These are phyloP conservation scores for Chondrus crispus DNA, from an alignment of 23 red algal genomes.

Conservation along the genomic window DNA sequence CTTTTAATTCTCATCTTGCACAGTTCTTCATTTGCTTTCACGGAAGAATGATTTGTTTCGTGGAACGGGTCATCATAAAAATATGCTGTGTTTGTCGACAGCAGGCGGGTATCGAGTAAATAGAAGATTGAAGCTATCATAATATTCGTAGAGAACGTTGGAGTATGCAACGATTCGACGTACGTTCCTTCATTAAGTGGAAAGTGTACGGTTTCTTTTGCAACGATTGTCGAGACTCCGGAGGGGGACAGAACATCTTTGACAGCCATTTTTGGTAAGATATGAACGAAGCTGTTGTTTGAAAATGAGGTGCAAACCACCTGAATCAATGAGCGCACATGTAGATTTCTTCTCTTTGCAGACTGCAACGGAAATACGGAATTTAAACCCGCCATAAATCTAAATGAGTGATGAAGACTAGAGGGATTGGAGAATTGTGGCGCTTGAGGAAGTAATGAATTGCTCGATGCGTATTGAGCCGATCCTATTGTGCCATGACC, in stretches of 20 bases:
- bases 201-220: background rate
- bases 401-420: background rate
- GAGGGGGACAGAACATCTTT: background rate
- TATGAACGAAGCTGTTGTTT: background rate
- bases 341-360: background rate
- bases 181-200: background rate
- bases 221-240: background rate
- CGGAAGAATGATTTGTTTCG: too few relatives aligned
- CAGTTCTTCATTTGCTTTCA: too few relatives aligned
- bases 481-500: too few relatives aligned
- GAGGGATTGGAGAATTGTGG: too few relatives aligned
- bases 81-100: background rate
- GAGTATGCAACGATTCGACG: constrained; percentile 8
- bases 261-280: background rate
- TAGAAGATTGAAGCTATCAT: background rate
- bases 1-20: too few relatives aligned
- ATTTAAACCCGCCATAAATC: constrained; percentile 8
- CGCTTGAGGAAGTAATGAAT: too few relatives aligned
- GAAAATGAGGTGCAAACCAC: background rate
- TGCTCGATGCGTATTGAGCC: too few relatives aligned
- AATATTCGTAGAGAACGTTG: constrained; percentile 14
- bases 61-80: too few relatives aligned
- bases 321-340: constrained; percentile 14
- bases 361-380: background rate
- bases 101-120: background rate